Evolutionary conservation across 2,329 filamentous ascomycete species (phyloP), one percentile per base, ranked within the genome.

Genomic region (Diplocarpon rosae): DNA sequence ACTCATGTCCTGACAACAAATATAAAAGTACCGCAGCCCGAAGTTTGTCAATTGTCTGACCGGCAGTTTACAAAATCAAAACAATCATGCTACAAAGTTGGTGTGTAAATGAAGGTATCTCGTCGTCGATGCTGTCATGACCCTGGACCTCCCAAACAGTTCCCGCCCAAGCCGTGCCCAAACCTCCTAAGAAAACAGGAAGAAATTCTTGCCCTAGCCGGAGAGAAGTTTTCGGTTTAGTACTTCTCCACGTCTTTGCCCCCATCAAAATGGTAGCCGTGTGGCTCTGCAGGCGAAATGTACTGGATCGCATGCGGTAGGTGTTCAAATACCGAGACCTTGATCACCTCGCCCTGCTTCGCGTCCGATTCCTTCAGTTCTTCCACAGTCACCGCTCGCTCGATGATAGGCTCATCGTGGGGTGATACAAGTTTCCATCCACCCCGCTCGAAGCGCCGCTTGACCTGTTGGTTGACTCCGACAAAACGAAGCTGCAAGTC

Each of bases 401-500:
- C 42, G 2, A 39, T 15, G 3, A 30, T 10, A 32, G 30, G 11
- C n/a, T 42, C 31, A 20, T 52, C 48, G 34, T 47, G 41, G 5
- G 51, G 49, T 37, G 31, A 38, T 2, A 28, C 31, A n/a, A 55
- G 27, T 9, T 44, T 37, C 52, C 52, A 55, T 14, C 35, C 39
- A 10, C 43, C 46, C 10, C 47, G 39, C 12, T 43, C 38, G 17
- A 56, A 54, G 7, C 52, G 40, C 15, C 42, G 32, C 30, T 33
- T 42, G 2, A 56, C 49, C 12, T 30, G 29, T 1, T 37, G 14
- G 28, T 37, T 48, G 37, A 56, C 38, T 1, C 52, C 54, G 9
- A 56, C 52, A 15, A 56, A 52, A 9, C 52, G 39, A 12, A 56
- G 32, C 34, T 55, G 49, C 3, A 54, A 40, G 5, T 47, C 38